Percentiles rank a stretch among this genome's conserved stretches.
Conservation (phyloP, 2,329 filamentous ascomycete genomes). For the Colletotrichum theobromicola region DNA sequence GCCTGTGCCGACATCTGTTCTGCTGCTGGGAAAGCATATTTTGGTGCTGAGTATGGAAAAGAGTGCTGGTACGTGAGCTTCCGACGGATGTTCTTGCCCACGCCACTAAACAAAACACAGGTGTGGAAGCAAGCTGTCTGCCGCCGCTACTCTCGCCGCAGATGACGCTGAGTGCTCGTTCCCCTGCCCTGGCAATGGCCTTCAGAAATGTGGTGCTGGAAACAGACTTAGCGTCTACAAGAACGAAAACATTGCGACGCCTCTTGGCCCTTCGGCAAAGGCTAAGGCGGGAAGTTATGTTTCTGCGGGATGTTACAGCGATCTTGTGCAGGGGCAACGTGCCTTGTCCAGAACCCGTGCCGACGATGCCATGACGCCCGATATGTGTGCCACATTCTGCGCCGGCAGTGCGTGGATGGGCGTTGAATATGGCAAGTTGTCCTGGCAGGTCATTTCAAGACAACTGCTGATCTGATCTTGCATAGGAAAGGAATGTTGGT, state of each 20-base stretch:
- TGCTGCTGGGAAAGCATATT: slow-evolving; percentile 28
- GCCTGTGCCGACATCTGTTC: slow-evolving; percentile 33
- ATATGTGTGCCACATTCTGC: slow-evolving; percentile 36
- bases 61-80: slow-evolving; percentile 40
- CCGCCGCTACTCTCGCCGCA: slow-evolving; percentile 11
- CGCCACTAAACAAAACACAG: slow-evolving; percentile 27
- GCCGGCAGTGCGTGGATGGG: slow-evolving; percentile 34
- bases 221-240: slow-evolving; percentile 13
- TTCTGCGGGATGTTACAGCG: slow-evolving; percentile 41
- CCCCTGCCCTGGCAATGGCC: background rate
- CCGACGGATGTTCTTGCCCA: background rate
- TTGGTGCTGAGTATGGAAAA: slow-evolving; percentile 41
- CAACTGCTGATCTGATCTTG: background rate
- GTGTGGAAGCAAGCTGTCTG: slow-evolving; percentile 3
- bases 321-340: slow-evolving; percentile 30
- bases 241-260: background rate
- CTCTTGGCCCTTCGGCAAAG: background rate
- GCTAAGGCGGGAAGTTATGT: slow-evolving; percentile 27
- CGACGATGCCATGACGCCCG: slow-evolving; percentile 38
- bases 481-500: slow-evolving; percentile 27
- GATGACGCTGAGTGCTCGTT: slow-evolving; percentile 8
- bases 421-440: slow-evolving; percentile 35
- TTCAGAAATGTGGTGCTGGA: slow-evolving; percentile 5
- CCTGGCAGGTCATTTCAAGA: background rate
- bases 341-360: slow-evolving; percentile 32